Evolutionary conservation across 2,329 filamentous ascomycete species (phyloP), one percentile per base, ranked within the genome.

Genomic region (Kalmusia sp.): DNA sequence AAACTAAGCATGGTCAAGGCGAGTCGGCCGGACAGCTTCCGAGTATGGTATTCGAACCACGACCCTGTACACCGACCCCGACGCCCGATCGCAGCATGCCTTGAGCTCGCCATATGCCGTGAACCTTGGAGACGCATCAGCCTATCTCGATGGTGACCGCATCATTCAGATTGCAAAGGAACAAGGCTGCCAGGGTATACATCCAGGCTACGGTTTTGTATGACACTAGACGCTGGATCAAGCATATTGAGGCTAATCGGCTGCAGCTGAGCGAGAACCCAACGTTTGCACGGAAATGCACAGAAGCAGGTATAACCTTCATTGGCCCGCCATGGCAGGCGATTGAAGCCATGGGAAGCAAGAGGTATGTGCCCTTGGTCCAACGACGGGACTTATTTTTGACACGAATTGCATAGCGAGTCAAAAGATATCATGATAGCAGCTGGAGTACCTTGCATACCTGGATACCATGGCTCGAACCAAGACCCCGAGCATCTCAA

Each of bases 371-470:
- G 31, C 30, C 28, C 17, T 21, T 8, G 25, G 19, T 24, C 14
- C 24, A 30, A 11, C 15, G 1, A 27, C 2, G 15, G 8, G 6
- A 15, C 14, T 21, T 3, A 31, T 15, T 24, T 38, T 15, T 35
- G 24, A 35, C 58, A 66, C 52, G 31, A 14, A 30, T 52, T 21
- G 3, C 3, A 37, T 43, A 84, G 83, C 50, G 83, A 90, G 54
- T 95, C 91, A 47, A 99, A 99, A 76, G 90, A 96, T 71, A 97
- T 99, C 70, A 98, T 99, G 95, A 92, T 86, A 28, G 86, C 87
- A 4, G 93, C 95, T n/a, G 92, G 92, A 7, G 95, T 99, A 3
- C 93, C 93, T 4, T 98, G 95, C 68, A 95, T 99, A 43, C 95
- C 95, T 0, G 95, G 95, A 0, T 99, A 99, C 68, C 95, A 98